Percentiles rank a stretch among this genome's conserved stretches.
Conservation (phyloP, 352 stramenopile genomes). For the Globisporangium middletonii region DNA sequence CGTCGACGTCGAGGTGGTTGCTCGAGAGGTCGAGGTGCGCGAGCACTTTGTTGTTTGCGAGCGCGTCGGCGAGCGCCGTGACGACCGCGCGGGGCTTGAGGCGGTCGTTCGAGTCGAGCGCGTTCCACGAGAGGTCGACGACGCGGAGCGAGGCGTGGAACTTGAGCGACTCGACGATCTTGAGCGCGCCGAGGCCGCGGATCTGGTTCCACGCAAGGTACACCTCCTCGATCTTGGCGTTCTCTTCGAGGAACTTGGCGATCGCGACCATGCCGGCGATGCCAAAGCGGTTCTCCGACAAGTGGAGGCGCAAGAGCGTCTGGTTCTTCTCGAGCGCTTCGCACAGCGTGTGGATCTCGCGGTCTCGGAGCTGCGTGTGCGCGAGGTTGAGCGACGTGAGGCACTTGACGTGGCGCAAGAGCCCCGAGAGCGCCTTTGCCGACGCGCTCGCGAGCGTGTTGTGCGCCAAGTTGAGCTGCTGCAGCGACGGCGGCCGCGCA, state of each 20-base stretch:
- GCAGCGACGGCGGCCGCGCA: slow-evolving; percentile 21
- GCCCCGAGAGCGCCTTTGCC: slow-evolving; percentile 26
- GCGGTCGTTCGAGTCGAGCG: slow-evolving; percentile 47
- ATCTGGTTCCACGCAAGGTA: slow-evolving; percentile 77
- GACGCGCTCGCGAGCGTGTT: slow-evolving; percentile 40
- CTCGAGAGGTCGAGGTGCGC: slow-evolving; percentile 65
- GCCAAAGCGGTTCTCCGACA: slow-evolving; percentile 74
- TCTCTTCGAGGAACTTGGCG: slow-evolving; percentile 69
- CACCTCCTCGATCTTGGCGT: slow-evolving; percentile 68
- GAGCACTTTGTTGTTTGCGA: slow-evolving; percentile 77
- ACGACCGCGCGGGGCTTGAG: slow-evolving; percentile 41
- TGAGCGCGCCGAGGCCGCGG: slow-evolving; percentile 57
- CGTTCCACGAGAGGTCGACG: slow-evolving; percentile 75
- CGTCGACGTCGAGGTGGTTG: slow-evolving; percentile 57
- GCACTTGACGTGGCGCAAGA: slow-evolving; percentile 40
- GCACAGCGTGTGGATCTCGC: slow-evolving; percentile 60
- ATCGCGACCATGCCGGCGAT: slow-evolving; percentile 52
- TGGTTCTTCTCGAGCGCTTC: slow-evolving; percentile 70
- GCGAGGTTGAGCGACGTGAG: slow-evolving; percentile 61
- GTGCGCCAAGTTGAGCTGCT: slow-evolving; percentile 62
- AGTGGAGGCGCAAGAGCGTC: slow-evolving; percentile 48
- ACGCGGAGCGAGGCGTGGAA: slow-evolving; percentile 67
- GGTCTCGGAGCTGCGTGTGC: slow-evolving; percentile 58
- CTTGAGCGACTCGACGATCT: slow-evolving; percentile 66
- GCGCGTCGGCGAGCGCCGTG: slow-evolving; percentile 43